These are phyloP conservation scores for Anthoceros angustus DNA, from an alignment of 225 moss, liverwort and hornwort species.

Conservation along the genomic window DNA sequence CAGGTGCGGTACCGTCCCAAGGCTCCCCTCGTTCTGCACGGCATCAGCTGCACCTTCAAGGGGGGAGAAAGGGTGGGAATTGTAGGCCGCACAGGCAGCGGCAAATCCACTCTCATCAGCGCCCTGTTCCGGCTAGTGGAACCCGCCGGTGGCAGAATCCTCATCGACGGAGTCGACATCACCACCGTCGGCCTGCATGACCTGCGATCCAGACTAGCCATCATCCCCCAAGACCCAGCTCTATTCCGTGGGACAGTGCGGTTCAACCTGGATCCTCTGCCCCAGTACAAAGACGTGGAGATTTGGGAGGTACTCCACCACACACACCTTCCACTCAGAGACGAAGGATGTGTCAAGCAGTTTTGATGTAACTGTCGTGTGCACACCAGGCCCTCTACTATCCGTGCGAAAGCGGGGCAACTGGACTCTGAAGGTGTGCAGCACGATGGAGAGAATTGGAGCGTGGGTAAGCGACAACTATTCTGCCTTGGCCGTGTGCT, in stretches of 20 bases:
- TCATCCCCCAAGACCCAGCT: constrained; percentile 66
- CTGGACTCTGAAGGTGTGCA: constrained; percentile 25
- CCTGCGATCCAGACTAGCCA: constrained; percentile 39
- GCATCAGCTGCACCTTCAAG: constrained; percentile 31
- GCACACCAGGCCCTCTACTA: background rate
- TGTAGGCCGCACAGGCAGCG: constrained; percentile 58
- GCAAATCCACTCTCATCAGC: constrained; percentile 52
- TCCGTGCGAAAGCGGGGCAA: constrained; percentile 27
- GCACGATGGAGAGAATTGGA: constrained; percentile 60
- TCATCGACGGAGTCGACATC: constrained; percentile 44
- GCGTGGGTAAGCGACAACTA: constrained; percentile 45
- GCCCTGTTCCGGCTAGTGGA: constrained; percentile 59
- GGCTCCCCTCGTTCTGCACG: constrained; percentile 46
- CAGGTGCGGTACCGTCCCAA: constrained; percentile 49
- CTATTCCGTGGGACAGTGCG: constrained; percentile 60
- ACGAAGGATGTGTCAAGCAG: too few species aligned
- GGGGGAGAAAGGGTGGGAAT: constrained; percentile 55
- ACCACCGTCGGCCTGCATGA: constrained; percentile 42
- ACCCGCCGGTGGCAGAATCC: constrained; percentile 36
- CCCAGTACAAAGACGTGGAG: constrained; percentile 32
- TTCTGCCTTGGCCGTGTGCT: constrained; percentile 47
- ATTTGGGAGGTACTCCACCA: constrained; percentile 40
- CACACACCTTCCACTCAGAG: too few species aligned
- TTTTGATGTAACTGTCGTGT: background rate
- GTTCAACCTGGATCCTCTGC: constrained; percentile 46